A percentile compares a stretch with the other conserved stretches of the same genome.
Evolutionary conservation across 176 grass and related monocot species (phyloP).

Genomic region (Pharus latifolius): DNA sequence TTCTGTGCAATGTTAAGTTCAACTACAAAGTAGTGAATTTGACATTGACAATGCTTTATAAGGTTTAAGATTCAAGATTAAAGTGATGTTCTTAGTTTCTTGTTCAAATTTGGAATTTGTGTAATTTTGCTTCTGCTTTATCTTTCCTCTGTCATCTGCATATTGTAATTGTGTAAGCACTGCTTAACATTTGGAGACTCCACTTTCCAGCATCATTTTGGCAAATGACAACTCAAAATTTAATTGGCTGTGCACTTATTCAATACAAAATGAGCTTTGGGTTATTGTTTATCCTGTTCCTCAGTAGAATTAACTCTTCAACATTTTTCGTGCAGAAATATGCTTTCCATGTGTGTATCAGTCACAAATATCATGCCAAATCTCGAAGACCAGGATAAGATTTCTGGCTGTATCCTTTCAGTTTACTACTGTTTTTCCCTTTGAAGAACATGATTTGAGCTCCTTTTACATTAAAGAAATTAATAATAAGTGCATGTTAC

Average conservation of each 20-base stretch:
- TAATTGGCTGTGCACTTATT: background rate
- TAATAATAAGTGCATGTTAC: background rate
- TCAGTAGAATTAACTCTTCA: background rate
- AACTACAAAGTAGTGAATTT: background rate
- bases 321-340: slow-evolving; percentile 36
- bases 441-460: background rate
- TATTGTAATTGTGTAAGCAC: background rate
- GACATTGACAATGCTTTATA: background rate
- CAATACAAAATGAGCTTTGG: background rate
- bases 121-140: background rate
- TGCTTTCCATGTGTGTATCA: slow-evolving; percentile 66
- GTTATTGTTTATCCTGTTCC: background rate
- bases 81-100: background rate
- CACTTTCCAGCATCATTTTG: background rate
- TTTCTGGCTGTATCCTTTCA: slow-evolving; percentile 90
- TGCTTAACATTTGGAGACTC: background rate
- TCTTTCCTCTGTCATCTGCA: background rate
- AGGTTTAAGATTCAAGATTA: background rate
- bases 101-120: background rate
- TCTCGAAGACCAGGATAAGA: slow-evolving; percentile 51
- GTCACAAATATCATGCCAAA: slow-evolving; percentile 66
- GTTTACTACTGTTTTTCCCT: background rate
- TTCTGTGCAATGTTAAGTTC: background rate
- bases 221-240: background rate
- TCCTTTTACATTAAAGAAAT: background rate